Evolutionary conservation across 768 basidiomycete genomes (phyloP).

Genomic region (Agrocybe chaxingu): DNA sequence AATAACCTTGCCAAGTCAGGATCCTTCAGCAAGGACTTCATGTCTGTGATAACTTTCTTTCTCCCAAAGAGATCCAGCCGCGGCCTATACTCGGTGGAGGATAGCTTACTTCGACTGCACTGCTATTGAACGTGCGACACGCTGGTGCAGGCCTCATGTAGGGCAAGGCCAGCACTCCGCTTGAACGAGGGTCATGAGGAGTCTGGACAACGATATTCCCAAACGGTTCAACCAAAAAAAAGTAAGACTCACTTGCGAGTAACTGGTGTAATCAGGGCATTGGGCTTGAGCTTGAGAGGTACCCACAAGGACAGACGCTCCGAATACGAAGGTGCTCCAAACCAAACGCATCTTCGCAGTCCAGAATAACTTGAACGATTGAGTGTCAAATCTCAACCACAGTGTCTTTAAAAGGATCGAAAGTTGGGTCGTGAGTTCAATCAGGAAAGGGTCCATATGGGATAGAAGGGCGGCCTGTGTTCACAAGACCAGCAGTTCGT

Average conservation of each 20-base stretch:
- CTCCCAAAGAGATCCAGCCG: neutral
- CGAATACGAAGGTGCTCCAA: conserved; percentile 9
- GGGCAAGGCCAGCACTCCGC: conserved; percentile 60
- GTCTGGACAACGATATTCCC: conserved; percentile 28
- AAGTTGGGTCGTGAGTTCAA: no score
- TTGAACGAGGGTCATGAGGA: conserved; percentile 58
- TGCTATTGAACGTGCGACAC: conserved; percentile 76
- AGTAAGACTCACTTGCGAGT: conserved; percentile 41
- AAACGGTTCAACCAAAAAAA: conserved; percentile 2
- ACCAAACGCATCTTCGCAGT: conserved; percentile 13
- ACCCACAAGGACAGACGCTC: conserved; percentile 22
- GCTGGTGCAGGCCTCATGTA: conserved; percentile 68
- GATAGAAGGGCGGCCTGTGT: conserved; percentile 5
- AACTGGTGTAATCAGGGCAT: conserved; percentile 63
- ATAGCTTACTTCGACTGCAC: conserved; percentile 61
- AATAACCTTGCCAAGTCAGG: conserved; percentile 76
- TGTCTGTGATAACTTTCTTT: conserved; percentile 71
- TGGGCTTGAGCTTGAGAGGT: conserved; percentile 33
- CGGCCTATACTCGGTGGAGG: neutral
- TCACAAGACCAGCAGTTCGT: conserved; percentile 17
- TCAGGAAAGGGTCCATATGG: neutral
- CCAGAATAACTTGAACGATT: conserved; percentile 6
- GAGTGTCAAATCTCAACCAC: neutral
- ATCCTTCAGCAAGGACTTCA: conserved; percentile 69
- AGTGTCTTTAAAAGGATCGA: no score